These are phyloP conservation scores for Leishmania amazonensis DNA, from an alignment of 208 protist species.

Conservation along the genomic window DNA sequence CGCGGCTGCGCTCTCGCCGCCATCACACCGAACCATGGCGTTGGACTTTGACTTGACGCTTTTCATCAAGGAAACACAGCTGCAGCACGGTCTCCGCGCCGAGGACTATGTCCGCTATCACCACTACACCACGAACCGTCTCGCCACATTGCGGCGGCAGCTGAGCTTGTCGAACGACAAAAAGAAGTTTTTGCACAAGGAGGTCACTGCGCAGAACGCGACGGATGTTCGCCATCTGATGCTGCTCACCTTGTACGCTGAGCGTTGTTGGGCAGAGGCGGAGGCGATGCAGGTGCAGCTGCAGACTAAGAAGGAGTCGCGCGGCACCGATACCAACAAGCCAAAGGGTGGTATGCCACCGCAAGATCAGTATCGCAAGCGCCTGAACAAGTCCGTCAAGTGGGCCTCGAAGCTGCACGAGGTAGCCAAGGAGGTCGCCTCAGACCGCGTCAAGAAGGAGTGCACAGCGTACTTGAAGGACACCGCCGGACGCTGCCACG, in stretches of 20 bases:
- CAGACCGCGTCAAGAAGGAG: slow-evolving; percentile 51
- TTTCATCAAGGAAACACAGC: slow-evolving; percentile 85
- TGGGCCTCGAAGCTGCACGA: slow-evolving; percentile 66
- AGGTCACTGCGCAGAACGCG: slow-evolving; percentile 66
- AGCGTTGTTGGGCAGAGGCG: slow-evolving; percentile 84
- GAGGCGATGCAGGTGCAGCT: slow-evolving; percentile 63
- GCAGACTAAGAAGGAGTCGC: slow-evolving; percentile 41
- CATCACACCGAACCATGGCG: slow-evolving; percentile 13
- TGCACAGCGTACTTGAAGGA: slow-evolving; percentile 70
- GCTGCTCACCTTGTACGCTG: slow-evolving; percentile 77
- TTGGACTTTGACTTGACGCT: slow-evolving; percentile 76
- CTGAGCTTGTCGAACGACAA: slow-evolving; percentile 74
- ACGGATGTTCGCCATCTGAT: slow-evolving; percentile 71
- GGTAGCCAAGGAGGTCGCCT: slow-evolving; percentile 57
- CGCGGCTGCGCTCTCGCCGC: neutral
- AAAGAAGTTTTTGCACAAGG: slow-evolving; percentile 82
- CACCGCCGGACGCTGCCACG: slow-evolving; percentile 47
- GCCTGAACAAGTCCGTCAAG: slow-evolving; percentile 85
- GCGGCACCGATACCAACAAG: slow-evolving; percentile 33
- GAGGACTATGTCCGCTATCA: slow-evolving; percentile 87
- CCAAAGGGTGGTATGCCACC: slow-evolving; percentile 68
- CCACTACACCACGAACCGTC: slow-evolving; percentile 77
- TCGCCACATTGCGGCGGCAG: slow-evolving; percentile 75
- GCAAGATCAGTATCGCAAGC: slow-evolving; percentile 71
- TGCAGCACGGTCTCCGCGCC: slow-evolving; percentile 84